Evolutionary conservation across 164 flowering plant species (phyloP).

Genomic region (Kingdonia uniflora): DNA sequence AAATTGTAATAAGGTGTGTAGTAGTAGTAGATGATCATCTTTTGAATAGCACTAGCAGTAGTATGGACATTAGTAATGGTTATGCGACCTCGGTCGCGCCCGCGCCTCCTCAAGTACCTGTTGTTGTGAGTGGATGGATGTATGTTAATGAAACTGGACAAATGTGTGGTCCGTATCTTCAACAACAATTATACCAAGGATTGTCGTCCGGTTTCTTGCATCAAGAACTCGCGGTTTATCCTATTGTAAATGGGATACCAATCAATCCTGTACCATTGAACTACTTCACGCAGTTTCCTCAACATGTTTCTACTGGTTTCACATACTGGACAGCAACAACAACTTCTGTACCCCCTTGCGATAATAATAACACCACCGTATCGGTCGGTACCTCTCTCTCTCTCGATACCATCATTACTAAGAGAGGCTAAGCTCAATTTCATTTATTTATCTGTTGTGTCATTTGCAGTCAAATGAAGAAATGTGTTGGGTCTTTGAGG

Average conservation of each 20-base stretch:
- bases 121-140: conserved; percentile 82
- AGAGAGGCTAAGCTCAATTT: not conserved
- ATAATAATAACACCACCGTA: conserved; percentile 4
- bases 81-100: too few relatives aligned
- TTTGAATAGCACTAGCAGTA: too few relatives aligned
- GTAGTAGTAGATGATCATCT: too few relatives aligned
- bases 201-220: conserved; percentile 82
- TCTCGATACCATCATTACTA: not conserved
- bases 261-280: conserved; percentile 65
- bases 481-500: conserved; percentile 64
- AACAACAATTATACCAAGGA: conserved; percentile 79
- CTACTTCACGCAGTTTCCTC: conserved; percentile 73
- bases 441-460: not conserved
- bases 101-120: conserved; percentile 14
- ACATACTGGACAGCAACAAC: conserved; percentile 23
- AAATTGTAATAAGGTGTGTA: too few relatives aligned
- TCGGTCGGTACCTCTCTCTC: conserved; percentile 10
- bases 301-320: conserved; percentile 77
- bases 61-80: conserved; percentile 11
- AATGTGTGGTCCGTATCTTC: conserved; percentile 92
- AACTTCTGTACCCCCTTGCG: conserved; percentile 7
- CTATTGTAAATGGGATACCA: conserved; percentile 52
- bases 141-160: conserved; percentile 70
- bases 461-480: conserved; percentile 44
- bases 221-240: conserved; percentile 81